These are phyloP conservation scores for Alternaria ventricosa DNA, from an alignment of 2,329 filamentous ascomycete genomes.

Conservation along the genomic window DNA sequence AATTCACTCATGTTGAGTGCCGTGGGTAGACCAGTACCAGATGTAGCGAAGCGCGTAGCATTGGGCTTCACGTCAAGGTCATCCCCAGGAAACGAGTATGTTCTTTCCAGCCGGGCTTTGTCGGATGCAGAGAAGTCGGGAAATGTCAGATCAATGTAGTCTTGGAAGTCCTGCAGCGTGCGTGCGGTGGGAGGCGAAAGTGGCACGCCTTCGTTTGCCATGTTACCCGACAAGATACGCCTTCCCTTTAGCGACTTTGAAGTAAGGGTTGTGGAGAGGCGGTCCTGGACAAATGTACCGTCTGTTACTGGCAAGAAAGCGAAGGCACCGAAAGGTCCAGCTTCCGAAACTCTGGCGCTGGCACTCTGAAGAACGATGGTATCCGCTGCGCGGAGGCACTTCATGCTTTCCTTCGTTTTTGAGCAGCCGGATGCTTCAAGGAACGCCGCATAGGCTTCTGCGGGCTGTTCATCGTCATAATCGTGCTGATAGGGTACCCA, in stretches of 20 bases:
- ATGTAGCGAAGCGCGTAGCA: constrained; percentile 35
- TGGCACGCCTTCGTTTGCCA: constrained; percentile 52
- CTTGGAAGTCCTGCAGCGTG: constrained; percentile 38
- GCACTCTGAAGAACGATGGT: constrained; percentile 36
- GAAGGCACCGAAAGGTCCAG: constrained; percentile 49
- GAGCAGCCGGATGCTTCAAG: constrained; percentile 37
- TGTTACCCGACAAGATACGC: constrained; percentile 41
- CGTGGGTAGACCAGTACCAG: constrained; percentile 27
- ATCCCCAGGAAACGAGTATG: constrained; percentile 40
- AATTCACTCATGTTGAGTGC: constrained; percentile 40
- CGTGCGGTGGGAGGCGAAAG: constrained; percentile 38
- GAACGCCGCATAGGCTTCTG: constrained; percentile 38
- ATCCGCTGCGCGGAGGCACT: constrained; percentile 36
- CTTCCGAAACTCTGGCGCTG: constrained; percentile 39
- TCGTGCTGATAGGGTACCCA: constrained; percentile 42
- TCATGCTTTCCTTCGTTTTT: constrained; percentile 28
- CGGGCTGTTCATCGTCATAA: constrained; percentile 42
- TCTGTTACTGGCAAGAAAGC: constrained; percentile 53
- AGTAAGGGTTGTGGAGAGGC: constrained; percentile 38
- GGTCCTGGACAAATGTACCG: constrained; percentile 47
- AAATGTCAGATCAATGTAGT: constrained; percentile 38
- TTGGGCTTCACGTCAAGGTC: constrained; percentile 26
- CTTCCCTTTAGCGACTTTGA: constrained; percentile 33
- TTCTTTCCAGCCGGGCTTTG: constrained; percentile 31
- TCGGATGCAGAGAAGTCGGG: constrained; percentile 45